Evolutionary conservation across 306 rosid species (phyloP), one percentile per base, ranked within the genome.

Genomic region (Herpetospermum pedunculosum): DNA sequence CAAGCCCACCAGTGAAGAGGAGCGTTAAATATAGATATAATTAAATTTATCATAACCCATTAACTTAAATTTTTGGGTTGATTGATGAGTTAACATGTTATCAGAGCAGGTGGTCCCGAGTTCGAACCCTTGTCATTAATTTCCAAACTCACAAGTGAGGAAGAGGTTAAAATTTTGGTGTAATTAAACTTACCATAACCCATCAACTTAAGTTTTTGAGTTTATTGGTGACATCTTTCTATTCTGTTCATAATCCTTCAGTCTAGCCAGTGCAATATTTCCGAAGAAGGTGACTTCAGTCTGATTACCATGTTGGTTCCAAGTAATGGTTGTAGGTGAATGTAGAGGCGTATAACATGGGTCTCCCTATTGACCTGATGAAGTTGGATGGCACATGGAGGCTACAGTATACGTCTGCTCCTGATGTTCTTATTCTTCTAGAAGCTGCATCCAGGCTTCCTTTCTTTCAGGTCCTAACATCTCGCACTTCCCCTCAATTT

Each of bases 381-480:
- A 85, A 76, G 47, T 77, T 93, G 80, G 89, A 93, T 64, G 97
- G 97, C 72, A 93, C 97, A 3, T 93, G 98, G 98, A 92, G 98
- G 52, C 84, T 93, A 26, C 94, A 91, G 67, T 93, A 89, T 49
- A 93, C 98, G 37, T 90, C 97, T 13, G 97, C 98, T 43, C 79
- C 96, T 55, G 98, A 93, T 84, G 97, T 93, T 78, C 94, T 91
- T 70, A 40, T 89, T 80, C 96, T 93, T 76, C 72, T 93, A 35
- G 84, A 93, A 84, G 97, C 98, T 62, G 96, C 98, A 60, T 85
- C 86, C 23, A 84, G 85, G 38, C 83, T 93, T 60, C 96, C 97
- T 72, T 93, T 93, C 88, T 87, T 93, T 77, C 97, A 93, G 88
- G 96, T 90, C 80, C 38, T 47, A 26, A 38, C 30, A 3, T 69